Percentiles rank a stretch among this genome's conserved stretches.
These are phyloP conservation scores for Alternaria dauci DNA, from an alignment of 2,329 filamentous ascomycete species.

Conservation along the genomic window DNA sequence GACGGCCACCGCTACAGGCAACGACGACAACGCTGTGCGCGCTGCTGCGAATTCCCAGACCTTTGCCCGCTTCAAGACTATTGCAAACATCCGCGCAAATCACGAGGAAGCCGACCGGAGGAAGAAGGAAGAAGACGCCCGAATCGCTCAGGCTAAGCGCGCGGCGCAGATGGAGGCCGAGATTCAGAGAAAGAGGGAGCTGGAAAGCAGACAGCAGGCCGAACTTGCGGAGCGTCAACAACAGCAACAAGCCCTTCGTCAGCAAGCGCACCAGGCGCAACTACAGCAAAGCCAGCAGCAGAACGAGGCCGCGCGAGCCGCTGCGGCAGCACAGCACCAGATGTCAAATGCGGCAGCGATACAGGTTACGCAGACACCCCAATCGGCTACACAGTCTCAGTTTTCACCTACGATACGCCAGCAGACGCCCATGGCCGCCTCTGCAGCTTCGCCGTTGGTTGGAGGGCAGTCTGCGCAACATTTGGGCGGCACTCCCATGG, in stretches of 20 bases:
- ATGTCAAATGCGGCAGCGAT: conserved; percentile 34
- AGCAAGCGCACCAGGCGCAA: conserved; percentile 50
- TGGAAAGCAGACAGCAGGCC: conserved; percentile 44
- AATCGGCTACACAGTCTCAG: conserved; percentile 65
- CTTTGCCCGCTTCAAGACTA: conserved; percentile 90
- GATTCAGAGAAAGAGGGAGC: conserved; percentile 45
- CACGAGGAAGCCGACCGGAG: conserved; percentile 73
- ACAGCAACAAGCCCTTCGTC: conserved; percentile 59
- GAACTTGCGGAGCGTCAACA: conserved; percentile 57
- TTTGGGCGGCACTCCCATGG: conserved; percentile 58
- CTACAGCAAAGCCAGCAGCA: conserved; percentile 34
- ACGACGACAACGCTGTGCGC: conserved; percentile 71
- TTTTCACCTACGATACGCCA: conserved; percentile 67
- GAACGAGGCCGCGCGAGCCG: conserved; percentile 51
- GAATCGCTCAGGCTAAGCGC: conserved; percentile 49
- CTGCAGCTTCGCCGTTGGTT: conserved; percentile 54
- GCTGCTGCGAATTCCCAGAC: conserved; percentile 80
- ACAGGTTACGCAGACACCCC: conserved; percentile 55
- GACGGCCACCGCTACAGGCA: conserved; percentile 64
- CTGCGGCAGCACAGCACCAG: conserved; percentile 40
- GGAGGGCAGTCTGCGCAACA: conserved; percentile 44
- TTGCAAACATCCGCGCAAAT: conserved; percentile 82
- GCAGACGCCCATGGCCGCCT: conserved; percentile 55
- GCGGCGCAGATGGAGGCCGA: conserved; percentile 50
- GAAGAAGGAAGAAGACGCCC: conserved; percentile 61